Evolutionary conservation across 768 basidiomycete species (phyloP).

Genomic region (Boletus rex-veris): DNA sequence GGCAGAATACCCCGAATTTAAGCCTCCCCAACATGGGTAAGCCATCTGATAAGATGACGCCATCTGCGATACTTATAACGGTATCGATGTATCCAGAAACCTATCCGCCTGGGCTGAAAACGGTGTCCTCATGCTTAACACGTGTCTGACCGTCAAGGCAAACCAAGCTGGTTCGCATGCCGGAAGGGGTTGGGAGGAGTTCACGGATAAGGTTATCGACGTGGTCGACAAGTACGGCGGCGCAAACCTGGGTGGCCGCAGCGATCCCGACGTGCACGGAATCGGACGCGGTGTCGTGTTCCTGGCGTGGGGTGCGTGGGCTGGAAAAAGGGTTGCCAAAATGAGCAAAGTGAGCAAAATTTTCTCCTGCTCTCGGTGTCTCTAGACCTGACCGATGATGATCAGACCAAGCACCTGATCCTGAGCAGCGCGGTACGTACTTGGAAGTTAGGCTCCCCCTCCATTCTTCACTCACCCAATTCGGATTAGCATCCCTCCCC

Average conservation of each 20-base stretch:
- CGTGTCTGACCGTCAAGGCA: constrained; percentile 84
- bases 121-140: constrained; percentile 90
- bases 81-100: constrained; percentile 47
- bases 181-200: constrained; percentile 86
- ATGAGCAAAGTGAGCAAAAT: constrained; percentile 57
- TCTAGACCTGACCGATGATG: constrained; percentile 18
- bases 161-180: constrained; percentile 76
- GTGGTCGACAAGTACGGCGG: constrained; percentile 75
- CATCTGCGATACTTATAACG: constrained; percentile 5
- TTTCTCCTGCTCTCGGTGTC: constrained; percentile 9
- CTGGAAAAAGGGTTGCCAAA: constrained; percentile 76
- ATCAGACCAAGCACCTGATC: constrained; percentile 75
- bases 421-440: constrained; percentile 67
- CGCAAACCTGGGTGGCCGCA: constrained; percentile 51
- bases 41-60: constrained; percentile 28
- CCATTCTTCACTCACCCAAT: constrained; percentile 28
- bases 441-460: constrained; percentile 5
- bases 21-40: constrained; percentile 79
- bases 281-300: constrained; percentile 77
- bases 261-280: constrained; percentile 40
- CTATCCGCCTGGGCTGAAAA: constrained; percentile 76
- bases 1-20: constrained; percentile 76
- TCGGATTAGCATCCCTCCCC: constrained; percentile 78
- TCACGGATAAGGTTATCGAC: constrained; percentile 80
- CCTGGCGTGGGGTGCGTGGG: constrained; percentile 89